Evolutionary conservation across 495 filamentous ascomycete species (phyloP).

Genomic region (Penicillium maclennaniae): DNA sequence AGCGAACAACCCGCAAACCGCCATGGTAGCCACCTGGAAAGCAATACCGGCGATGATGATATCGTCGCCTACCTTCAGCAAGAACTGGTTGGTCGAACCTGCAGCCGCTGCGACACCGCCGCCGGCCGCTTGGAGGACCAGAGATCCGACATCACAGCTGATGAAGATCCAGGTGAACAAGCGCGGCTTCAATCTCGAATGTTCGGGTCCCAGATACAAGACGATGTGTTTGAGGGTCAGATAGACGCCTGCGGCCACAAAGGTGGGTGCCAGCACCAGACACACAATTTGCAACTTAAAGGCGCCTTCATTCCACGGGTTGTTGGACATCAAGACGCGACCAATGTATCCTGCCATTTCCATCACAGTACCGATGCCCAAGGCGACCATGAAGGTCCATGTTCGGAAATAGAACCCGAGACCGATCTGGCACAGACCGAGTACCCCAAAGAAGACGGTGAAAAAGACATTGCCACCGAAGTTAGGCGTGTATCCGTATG

Average conservation of each 20-base stretch:
- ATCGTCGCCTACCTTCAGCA: conserved; percentile 46
- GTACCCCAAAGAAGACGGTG: conserved; percentile 50
- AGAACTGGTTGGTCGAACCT: conserved; percentile 12
- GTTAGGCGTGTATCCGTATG: conserved; percentile 65
- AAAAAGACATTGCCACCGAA: conserved; percentile 62
- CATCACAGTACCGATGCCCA: conserved; percentile 45
- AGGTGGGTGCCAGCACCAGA: conserved; percentile 62
- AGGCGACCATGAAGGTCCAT: conserved; percentile 56
- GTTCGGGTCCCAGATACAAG: conserved; percentile 48
- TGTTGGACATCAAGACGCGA: conserved; percentile 54
- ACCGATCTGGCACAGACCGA: conserved; percentile 41
- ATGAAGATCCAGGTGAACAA: conserved; percentile 68
- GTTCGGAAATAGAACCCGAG: conserved; percentile 55
- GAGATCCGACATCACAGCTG: conserved; percentile 59
- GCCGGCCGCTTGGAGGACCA: conserved; percentile 61
- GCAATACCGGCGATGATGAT: conserved; percentile 70
- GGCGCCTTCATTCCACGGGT: conserved; percentile 55
- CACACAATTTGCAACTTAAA: conserved; percentile 68
- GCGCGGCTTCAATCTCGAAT: conserved; percentile 53
- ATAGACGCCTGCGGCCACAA: conserved; percentile 63
- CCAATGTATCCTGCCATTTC: conserved; percentile 57
- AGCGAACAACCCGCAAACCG: conserved; percentile 51
- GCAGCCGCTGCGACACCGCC: conserved; percentile 53
- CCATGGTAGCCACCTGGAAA: conserved; percentile 63
- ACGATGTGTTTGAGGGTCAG: conserved; percentile 64